Conservation (phyloP, 2,329 filamentous ascomycete genomes). For the Phialophora chinensis region DNA sequence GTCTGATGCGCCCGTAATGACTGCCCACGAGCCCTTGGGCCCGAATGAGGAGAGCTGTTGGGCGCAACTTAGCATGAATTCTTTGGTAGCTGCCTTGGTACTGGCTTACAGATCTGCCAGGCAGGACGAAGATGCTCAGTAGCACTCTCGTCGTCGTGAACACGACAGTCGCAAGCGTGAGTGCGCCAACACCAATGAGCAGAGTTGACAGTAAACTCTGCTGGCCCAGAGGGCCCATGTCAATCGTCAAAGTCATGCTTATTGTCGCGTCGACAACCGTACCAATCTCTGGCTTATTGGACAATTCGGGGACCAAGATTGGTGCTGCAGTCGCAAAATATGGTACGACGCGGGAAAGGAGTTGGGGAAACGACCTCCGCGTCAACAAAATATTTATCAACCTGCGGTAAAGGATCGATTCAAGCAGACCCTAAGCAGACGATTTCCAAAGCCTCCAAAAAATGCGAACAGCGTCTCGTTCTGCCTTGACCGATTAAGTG, state of each 20-base stretch:
- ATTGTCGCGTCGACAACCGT: not conserved
- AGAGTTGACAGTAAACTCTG: constrained; percentile 37
- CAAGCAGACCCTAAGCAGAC: not conserved
- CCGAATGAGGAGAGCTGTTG: constrained; percentile 84
- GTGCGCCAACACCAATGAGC: constrained; percentile 58
- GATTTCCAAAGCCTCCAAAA: not conserved
- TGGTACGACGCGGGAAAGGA: not conserved
- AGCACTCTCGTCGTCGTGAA: constrained; percentile 67
- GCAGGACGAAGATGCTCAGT: constrained; percentile 71
- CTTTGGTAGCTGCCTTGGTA: not conserved
- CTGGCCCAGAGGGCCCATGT: constrained; percentile 35
- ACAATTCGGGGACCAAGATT: not conserved
- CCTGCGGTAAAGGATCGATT: not conserved
- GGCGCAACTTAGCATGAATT: constrained; percentile 25
- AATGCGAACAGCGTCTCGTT: not conserved
- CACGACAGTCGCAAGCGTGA: constrained; percentile 63
- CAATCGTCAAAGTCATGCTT: constrained; percentile 17
- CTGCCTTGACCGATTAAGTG: not conserved
- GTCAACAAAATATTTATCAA: not conserved
- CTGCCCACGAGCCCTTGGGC: constrained; percentile 88
- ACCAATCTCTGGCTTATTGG: not conserved
- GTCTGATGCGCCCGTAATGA: constrained; percentile 94
- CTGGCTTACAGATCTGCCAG: constrained; percentile 55
- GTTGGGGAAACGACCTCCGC: not conserved
- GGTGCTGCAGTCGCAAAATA: not conserved